phyloP scores from a whole-genome alignment of 495 filamentous ascomycete genomes.

The Platismatia glauca region DNA sequence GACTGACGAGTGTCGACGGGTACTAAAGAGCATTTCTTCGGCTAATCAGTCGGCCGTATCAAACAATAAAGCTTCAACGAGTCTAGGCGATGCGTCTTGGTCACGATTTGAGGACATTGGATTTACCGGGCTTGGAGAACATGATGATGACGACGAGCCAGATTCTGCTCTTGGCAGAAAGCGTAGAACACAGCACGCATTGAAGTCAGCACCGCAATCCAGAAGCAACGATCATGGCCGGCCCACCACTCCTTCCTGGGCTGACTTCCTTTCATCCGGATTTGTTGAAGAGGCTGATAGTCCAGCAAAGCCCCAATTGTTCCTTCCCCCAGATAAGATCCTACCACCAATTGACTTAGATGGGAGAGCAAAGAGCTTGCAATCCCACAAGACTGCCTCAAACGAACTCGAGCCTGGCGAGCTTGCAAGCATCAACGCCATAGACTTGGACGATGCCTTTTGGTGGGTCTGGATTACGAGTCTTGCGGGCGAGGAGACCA shows the following conservation, averaged over 20 bases:
- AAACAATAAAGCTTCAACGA: constrained; percentile 57
- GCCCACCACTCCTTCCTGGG: constrained; percentile 95
- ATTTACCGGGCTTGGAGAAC: constrained; percentile 69
- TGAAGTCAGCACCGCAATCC: constrained; percentile 57
- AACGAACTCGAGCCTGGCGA: constrained; percentile 80
- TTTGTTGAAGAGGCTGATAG: constrained; percentile 65
- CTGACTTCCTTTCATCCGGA: constrained; percentile 89
- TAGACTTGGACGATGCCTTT: constrained; percentile 91
- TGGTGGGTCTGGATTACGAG: constrained; percentile 99
- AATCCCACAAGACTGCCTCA: constrained; percentile 67
- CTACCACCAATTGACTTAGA: constrained; percentile 72
- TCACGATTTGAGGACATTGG: constrained; percentile 94
- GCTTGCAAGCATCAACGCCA: constrained; percentile 76
- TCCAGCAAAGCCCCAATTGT: constrained; percentile 45
- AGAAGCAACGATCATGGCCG: constrained; percentile 56
- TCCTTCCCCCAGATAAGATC: constrained; percentile 85
- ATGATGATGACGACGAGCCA: constrained; percentile 52
- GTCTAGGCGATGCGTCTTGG: constrained; percentile 80
- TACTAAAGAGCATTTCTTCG: constrained; percentile 78
- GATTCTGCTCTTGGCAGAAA: constrained; percentile 27
- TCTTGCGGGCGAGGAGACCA: constrained; percentile 79
- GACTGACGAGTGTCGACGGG: constrained; percentile 87
- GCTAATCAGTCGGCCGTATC: constrained; percentile 72
- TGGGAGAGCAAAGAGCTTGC: constrained; percentile 70
- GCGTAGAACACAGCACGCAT: constrained; percentile 29